phyloP scores from a whole-genome alignment of 1,139 yeast species.

The Kodamaea derodonti region DNA sequence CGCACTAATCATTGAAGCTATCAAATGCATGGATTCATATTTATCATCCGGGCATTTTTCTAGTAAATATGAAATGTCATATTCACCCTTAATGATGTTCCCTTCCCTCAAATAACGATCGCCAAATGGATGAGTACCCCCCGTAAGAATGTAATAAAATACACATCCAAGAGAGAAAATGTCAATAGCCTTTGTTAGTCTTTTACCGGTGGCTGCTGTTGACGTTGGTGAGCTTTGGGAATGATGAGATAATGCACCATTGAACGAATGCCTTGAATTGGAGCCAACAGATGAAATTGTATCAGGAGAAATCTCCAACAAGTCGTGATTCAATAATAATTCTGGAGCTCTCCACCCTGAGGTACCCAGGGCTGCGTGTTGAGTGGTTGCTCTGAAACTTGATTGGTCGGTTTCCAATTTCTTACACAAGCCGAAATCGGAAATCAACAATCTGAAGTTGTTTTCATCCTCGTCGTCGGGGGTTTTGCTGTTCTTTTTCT shows the following conservation, averaged over 20 bases:
- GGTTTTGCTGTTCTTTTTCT: conserved; percentile 12
- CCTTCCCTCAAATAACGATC: conserved; percentile 84
- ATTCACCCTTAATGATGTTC: conserved; percentile 76
- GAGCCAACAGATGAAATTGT: conserved; percentile 36
- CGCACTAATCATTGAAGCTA: conserved; percentile 63
- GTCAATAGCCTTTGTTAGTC: conserved; percentile 89
- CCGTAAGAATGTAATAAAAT: conserved; percentile 77
- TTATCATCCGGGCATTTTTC: conserved; percentile 42
- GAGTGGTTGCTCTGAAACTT: conserved; percentile 87
- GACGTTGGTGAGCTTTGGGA: conserved; percentile 5
- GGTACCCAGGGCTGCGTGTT: conserved; percentile 89
- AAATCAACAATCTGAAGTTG: conserved; percentile 65
- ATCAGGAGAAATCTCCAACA: conserved; percentile 39
- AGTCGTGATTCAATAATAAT: conserved; percentile 49
- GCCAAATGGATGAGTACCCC: conserved; percentile 94
- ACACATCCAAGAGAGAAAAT: conserved; percentile 94
- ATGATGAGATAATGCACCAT: conserved; percentile 5
- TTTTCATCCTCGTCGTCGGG: conserved; percentile 10
- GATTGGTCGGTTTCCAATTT: conserved; percentile 89
- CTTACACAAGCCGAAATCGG: conserved; percentile 95
- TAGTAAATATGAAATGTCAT: conserved; percentile 45
- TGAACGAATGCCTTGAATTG: conserved; percentile 9
- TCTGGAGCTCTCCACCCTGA: conserved; percentile 99
- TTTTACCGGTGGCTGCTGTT: conserved; percentile 30
- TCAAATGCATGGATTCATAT: conserved; percentile 69